Evolutionary conservation across 2,329 filamentous ascomycete genomes (phyloP).

Genomic region (Aspergillus sclerotialis): DNA sequence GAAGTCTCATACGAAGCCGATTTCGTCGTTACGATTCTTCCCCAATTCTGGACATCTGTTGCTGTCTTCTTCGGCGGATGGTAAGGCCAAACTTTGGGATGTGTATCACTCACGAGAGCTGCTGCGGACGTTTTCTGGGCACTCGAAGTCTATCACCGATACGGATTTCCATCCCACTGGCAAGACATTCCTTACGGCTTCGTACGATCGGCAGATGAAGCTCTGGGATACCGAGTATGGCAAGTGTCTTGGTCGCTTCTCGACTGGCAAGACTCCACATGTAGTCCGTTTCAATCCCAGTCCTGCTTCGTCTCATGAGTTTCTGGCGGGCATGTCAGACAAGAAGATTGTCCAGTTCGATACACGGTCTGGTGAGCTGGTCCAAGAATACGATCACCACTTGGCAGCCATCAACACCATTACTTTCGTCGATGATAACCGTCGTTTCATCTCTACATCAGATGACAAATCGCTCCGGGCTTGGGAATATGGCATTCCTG

Average conservation of each 20-base stretch:
- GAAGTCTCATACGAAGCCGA: constrained; percentile 76
- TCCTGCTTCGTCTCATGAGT: constrained; percentile 71
- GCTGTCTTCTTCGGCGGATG: constrained; percentile 82
- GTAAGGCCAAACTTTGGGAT: constrained; percentile 89
- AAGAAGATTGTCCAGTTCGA: constrained; percentile 99
- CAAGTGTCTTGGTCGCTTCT: constrained; percentile 78
- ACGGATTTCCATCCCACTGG: constrained; percentile 79
- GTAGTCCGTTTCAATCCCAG: constrained; percentile 89
- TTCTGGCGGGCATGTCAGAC: constrained; percentile 93
- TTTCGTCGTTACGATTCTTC: constrained; percentile 87
- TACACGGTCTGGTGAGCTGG: constrained; percentile 69
- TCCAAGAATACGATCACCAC: constrained; percentile 98
- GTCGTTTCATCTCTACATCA: constrained; percentile 94
- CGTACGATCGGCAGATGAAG: constrained; percentile 94
- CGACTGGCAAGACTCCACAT: constrained; percentile 90
- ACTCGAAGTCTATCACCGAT: constrained; percentile 84
- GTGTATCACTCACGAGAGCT: constrained; percentile 85
- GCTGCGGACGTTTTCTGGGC: constrained; percentile 83
- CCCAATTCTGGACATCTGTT: constrained; percentile 80
- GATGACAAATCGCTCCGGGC: constrained; percentile 94
- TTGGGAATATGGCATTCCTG: constrained; percentile 98
- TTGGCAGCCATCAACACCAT: constrained; percentile 97
- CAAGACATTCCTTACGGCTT: constrained; percentile 79
- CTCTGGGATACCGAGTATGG: constrained; percentile 98
- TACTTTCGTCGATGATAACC: constrained; percentile 88